Evolutionary conservation across 2,329 filamentous ascomycete species (phyloP), one percentile per base, ranked within the genome.

Genomic region (Zymoseptoria crescenta): DNA sequence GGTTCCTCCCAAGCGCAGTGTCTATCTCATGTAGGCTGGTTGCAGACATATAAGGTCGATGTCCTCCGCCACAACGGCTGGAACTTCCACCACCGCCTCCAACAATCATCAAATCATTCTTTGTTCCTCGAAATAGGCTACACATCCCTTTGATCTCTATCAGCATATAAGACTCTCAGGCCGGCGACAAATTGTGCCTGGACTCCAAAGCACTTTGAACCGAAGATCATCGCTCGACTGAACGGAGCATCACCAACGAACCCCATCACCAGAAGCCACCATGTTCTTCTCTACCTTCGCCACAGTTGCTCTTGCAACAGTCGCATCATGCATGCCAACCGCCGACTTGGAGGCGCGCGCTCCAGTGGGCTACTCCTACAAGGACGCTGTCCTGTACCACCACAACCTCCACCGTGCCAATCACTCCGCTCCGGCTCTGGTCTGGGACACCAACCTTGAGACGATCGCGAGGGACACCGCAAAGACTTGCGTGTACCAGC

Each of bases 381-480:
- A 55, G 29, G 35, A 58, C 19, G 51, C 19, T n/a, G 54, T 41
- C 27, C 45, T 62, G 21, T 52, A 59, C n/a, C 61, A 62, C 51
- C 61, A 62, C 58, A 62, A 62, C 51, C 29, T 59, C 30, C 61
- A 62, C 51, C 58, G 61, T n/a, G 13, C 51, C 8, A 62, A 62
- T 52, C 61, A 62, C 55, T 62, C 61, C n/a, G 56, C 56, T 56
- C 48, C 74, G 24, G 80, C 77, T 51, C 72, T 96, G 52, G 71
- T 69, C 54, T 96, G 89, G 87, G 81, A 86, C 68, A 69, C 76
- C n/a, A 75, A 76, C 51, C 81, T 90, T 57, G 87, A 85, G 58
- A 70, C 73, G 59, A 88, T 81, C 62, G 91, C 91, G 45, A 65
- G 77, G 55, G 75, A 76, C 57, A 82, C 85, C 55, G 90, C 89